phyloP scores from a whole-genome alignment of 78 protist genomes.

The Speleostelium caveatum region DNA sequence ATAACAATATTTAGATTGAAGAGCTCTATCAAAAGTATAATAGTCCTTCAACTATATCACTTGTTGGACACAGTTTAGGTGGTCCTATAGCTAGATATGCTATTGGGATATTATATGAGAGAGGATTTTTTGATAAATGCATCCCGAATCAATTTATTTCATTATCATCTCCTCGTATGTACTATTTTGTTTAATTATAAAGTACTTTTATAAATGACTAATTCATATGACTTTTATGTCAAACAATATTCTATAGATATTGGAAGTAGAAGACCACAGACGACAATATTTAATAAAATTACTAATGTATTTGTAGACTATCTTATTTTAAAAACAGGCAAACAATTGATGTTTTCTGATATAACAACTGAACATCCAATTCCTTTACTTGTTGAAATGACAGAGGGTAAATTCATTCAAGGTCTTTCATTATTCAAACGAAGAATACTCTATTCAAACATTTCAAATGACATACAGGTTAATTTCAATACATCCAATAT shows the following conservation, averaged over 20 bases:
- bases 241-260: neutral
- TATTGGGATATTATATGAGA: slow-evolving; percentile 21
- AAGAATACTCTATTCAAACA: slow-evolving; percentile 43
- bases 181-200: too few species aligned
- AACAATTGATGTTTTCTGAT: slow-evolving; percentile 43
- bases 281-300: slow-evolving; percentile 9
- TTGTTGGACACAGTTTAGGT: slow-evolving; percentile 65
- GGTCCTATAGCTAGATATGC: slow-evolving; percentile 43
- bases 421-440: slow-evolving; percentile 18
- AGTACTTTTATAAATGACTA: neutral
- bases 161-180: slow-evolving; percentile 43
- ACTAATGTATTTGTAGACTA: slow-evolving; percentile 5
- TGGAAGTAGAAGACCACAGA: slow-evolving; percentile 57
- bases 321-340: slow-evolving; percentile 14
- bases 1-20: too few species aligned
- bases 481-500: slow-evolving; percentile 59
- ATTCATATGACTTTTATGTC: neutral
- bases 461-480: slow-evolving; percentile 59
- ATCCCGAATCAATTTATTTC: slow-evolving; percentile 43
- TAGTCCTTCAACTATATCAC: slow-evolving; percentile 21
- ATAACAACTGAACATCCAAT: slow-evolving; percentile 14
- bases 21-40: neutral
- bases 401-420: slow-evolving; percentile 1
- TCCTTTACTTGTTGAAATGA: slow-evolving; percentile 6
- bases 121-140: slow-evolving; percentile 19